These are phyloP conservation scores for Madurella fahalii DNA, from an alignment of 2,329 filamentous ascomycete genomes.

Conservation along the genomic window DNA sequence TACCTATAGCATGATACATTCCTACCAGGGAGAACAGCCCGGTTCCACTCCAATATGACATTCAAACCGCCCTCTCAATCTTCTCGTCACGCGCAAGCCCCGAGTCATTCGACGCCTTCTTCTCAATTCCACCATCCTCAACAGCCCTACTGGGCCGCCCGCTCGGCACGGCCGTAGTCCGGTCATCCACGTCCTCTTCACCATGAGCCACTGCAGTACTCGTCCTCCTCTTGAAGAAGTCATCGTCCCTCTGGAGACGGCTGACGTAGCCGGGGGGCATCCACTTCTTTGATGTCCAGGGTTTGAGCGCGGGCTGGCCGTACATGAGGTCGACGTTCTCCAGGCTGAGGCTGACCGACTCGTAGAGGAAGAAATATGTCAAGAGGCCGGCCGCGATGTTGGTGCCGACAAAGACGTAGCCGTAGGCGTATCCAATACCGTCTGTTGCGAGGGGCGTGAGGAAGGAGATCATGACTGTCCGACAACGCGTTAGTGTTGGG, in stretches of 20 bases:
- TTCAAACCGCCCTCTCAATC: too few species aligned
- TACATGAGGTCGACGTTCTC: slow-evolving; percentile 68
- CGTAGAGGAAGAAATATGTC: slow-evolving; percentile 65
- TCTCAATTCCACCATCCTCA: not conserved
- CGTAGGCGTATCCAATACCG: slow-evolving; percentile 58
- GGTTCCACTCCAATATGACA: too few species aligned
- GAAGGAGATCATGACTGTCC: slow-evolving; percentile 45
- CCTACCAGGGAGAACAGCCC: too few species aligned
- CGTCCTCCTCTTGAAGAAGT: slow-evolving; percentile 5
- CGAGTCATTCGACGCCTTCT: not conserved
- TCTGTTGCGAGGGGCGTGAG: slow-evolving; percentile 64
- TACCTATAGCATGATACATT: too few species aligned
- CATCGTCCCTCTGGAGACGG: slow-evolving; percentile 21
- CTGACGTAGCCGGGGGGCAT: slow-evolving; percentile 26
- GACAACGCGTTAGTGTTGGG: not conserved
- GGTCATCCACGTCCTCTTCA: slow-evolving; percentile 14
- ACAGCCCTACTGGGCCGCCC: slow-evolving; percentile 4
- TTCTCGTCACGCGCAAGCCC: too few species aligned
- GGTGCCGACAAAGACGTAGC: slow-evolving; percentile 62
- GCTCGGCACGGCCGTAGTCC: slow-evolving; percentile 17
- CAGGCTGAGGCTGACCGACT: slow-evolving; percentile 50
- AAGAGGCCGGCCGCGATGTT: slow-evolving; percentile 53
- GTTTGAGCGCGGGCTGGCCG: slow-evolving; percentile 48
- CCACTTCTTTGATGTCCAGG: slow-evolving; percentile 52
- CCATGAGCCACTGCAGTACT: not conserved